Base-by-base conservation (phyloP, 495 filamentous ascomycete species). In the Glonium stellatum region DNA sequence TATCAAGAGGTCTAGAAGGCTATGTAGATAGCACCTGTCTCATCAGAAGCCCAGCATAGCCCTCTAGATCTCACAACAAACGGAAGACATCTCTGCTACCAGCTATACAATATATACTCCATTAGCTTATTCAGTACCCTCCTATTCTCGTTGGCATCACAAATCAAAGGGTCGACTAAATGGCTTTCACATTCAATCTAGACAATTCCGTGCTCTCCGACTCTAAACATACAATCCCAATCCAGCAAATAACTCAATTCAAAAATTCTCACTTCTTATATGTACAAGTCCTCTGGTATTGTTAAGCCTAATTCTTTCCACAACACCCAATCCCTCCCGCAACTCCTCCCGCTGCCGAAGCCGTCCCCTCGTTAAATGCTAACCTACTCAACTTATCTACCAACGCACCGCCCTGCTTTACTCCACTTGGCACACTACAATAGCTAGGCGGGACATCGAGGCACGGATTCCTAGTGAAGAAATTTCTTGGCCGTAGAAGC, bases 401-500 rank as follows among this genome's bases (percentile, higher is more conserved):
- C 46, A 67, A 42, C 18, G 64, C 58, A 18, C 67, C 63, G n/a
- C 77, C 68, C 58, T 67, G 62, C 72, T 78, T 67, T 39, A 75
- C 70, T 22, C 68, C 66, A 49, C 83, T 89, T 15, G 91, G 90
- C 31, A 85, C 84, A 55, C 81, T 85, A 10, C 80, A 77, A 74
- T 82, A 95, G 67, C 83, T 90, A 9, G 91, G 90, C 62, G 85
- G 86, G 2, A 97, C 90, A 74, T 97, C 90, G 62, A 97, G 71
- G 6, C 83, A 89, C 11, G 92, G 92, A 68, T 95, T 97, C 48
- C 82, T 79, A 19, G 79, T 72, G 72, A 96, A 96, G 79, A 96
- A 97, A 76, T 96, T 84, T 19, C 91, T 78, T 4, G 92, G 92
- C 47, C 91, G 76, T 47, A 97, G 76, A 23, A 96, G 76, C 65